Percentiles rank a stretch among this genome's conserved stretches.
phyloP scores from a whole-genome alignment of 2,329 filamentous ascomycete genomes.

The Cladophialophora chaetospira region DNA sequence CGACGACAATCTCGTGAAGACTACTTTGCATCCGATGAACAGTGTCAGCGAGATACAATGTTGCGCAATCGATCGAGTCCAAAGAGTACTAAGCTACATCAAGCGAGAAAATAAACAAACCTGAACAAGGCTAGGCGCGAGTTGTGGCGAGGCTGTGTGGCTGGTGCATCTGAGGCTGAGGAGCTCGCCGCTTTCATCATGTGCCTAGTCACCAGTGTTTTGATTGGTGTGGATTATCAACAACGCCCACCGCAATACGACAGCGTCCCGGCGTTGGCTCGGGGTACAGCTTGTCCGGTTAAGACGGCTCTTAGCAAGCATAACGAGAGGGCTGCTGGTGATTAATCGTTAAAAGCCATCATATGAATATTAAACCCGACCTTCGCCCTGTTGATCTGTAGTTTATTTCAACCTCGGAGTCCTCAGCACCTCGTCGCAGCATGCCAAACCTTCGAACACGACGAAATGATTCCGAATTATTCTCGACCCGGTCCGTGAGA shows the following conservation, averaged over 20 bases:
- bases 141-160: background rate
- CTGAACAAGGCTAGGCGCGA: background rate
- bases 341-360: background rate
- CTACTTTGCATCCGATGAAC: too few relatives aligned
- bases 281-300: background rate
- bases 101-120: background rate
- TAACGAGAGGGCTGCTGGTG: conserved; percentile 1
- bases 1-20: too few relatives aligned
- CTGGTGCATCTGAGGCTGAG: too few relatives aligned
- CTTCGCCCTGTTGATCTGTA: conserved; percentile 8
- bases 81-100: background rate
- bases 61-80: background rate
- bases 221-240: too few relatives aligned
- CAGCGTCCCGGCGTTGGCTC: background rate
- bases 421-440: background rate
- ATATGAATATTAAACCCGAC: background rate
- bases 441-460: background rate
- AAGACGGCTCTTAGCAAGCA: conserved; percentile 12
- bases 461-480: background rate
- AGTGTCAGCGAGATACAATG: background rate
- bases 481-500: background rate
- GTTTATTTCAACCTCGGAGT: background rate
- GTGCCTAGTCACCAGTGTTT: background rate
- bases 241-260: background rate
- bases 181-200: too few relatives aligned